Evolutionary conservation across 257 asterid species (phyloP), one percentile per base, ranked within the genome.

Genomic region (Thymus quinquecostatus): DNA sequence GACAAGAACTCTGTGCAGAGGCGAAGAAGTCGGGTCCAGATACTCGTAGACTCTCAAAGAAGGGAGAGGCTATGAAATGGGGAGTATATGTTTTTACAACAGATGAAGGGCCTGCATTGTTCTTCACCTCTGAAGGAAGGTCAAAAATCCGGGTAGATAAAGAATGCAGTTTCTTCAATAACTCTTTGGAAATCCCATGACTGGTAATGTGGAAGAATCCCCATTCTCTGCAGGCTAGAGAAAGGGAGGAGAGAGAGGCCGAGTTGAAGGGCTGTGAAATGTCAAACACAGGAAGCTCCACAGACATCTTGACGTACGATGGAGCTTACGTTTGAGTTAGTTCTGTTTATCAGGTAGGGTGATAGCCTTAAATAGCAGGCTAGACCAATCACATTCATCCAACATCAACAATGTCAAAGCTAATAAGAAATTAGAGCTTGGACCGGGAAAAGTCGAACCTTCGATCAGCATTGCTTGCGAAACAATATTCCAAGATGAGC

Each of bases 31-130:
- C 77, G 3, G 96, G 96, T 53, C 93, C 96, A 45, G 87, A 82
- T 28, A 89, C 91, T 11, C 86, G 76, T 28, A 89, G 75, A 60
- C 89, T 87, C 79, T 89, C 96, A 2, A 60, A 87, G 82, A 80
- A 89, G 67, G 91, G 96, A 6, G 96, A 89, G 61, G 91, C 96
- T 8, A 89, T 87, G 73, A 87, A 87, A 71, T 85, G 91, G 57
- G 96, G 96, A 69, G 96, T 89, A 54, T 87, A 89, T 8, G 92
- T 80, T 50, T 73, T 82, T 4, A 78, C 40, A 71, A 67, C 44
- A 13, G 90, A 86, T 33, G 68, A 79, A 57, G 90, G 91, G 27
- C 96, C 92, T 11, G 87, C 91, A 66, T 80, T 81, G 58, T 75
- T 80, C 78, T 87, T 89, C 73, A 79, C 83, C 57, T 87, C 84